These are phyloP conservation scores for Kentomonas sorsogonicus DNA, from an alignment of 208 protist species.

Conservation along the genomic window DNA sequence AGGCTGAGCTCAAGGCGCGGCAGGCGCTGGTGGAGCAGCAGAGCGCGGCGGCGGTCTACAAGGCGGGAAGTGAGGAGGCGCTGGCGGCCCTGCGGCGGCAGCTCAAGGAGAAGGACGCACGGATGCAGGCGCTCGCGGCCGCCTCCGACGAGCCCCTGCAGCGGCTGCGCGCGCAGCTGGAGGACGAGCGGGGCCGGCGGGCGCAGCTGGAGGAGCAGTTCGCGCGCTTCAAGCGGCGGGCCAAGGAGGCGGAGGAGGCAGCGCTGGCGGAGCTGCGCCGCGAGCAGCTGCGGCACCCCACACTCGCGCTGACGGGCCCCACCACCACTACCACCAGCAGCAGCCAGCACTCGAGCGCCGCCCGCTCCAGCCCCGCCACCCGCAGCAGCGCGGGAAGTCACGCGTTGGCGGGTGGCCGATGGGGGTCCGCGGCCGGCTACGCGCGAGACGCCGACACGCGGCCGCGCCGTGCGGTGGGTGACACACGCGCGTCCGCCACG, in stretches of 20 bases:
- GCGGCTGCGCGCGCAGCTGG: slow-evolving; percentile 72
- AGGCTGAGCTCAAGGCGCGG: slow-evolving; percentile 36
- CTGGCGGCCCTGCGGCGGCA: slow-evolving; percentile 70
- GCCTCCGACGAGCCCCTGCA: slow-evolving; percentile 58
- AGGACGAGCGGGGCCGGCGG: slow-evolving; percentile 73
- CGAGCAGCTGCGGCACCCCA: slow-evolving; percentile 57
- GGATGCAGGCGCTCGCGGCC: slow-evolving; percentile 63
- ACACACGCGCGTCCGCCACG: too few relatives aligned
- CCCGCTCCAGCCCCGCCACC: slow-evolving; percentile 5
- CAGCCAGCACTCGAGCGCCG: neutral
- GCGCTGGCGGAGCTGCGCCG: slow-evolving; percentile 62
- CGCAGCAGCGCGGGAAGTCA: slow-evolving; percentile 13
- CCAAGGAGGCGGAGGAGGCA: slow-evolving; percentile 81
- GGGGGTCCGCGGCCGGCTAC: too few relatives aligned
- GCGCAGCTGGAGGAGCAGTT: slow-evolving; percentile 74
- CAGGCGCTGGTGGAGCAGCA: slow-evolving; percentile 42
- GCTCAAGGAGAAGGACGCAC: slow-evolving; percentile 70
- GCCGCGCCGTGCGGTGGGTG: neutral
- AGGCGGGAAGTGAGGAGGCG: slow-evolving; percentile 48
- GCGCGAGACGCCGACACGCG: neutral
- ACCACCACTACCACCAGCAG: neutral
- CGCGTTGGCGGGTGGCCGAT: too few relatives aligned
- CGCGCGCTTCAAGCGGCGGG: slow-evolving; percentile 45
- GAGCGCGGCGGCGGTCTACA: slow-evolving; percentile 30
- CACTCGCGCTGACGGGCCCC: slow-evolving; percentile 11